Evolutionary conservation across 441 rosid species (phyloP), one percentile per base, ranked within the genome.

Genomic region (Cnidoscolus chayamansa): DNA sequence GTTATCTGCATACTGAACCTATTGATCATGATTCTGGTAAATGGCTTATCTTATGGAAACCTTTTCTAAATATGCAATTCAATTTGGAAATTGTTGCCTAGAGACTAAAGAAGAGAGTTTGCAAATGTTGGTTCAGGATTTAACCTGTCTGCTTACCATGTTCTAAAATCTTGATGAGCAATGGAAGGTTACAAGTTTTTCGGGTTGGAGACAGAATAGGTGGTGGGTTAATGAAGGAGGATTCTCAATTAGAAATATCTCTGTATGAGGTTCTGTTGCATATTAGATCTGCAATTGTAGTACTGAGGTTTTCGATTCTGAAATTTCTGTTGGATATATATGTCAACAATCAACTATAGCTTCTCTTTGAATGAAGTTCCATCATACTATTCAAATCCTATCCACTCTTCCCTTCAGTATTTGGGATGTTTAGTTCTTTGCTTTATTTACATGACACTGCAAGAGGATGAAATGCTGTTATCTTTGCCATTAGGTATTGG

Each of bases 221-320:
- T 32, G 59, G 59, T 31, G 73, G 75, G 65, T 65, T 19, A 17
- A 31, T 68, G 50, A 10, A 20, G 19, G 72, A 76, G 63, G 64
- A 63, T 59, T 74, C 57, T 59, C 54, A 40, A 49, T 58, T 25
- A n/a, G 66, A 59, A 50, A 71, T 69, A 72, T 2, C 30, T 12
- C 45, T 40, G 7, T 31, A 60, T 31, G 50, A 43, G 76, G 51
- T 83, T 78, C 60, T 72, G 70, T 72, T 76, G 75, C 77, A 59
- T 67, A 60, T 61, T 69, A 48, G 63, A 63, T 55, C 73, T 68
- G 55, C 67, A 40, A 40, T 40, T 40, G 45, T 40, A 67, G 53
- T 56, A 45, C 70, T 74, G 69, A 70, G 63, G 76, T 56, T 68
- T 60, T 56, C 15, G 35, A 64, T 73, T 71, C 63, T 64, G 51